A percentile compares a stretch with the other conserved stretches of the same genome.
Conservation (phyloP, 352 stramenopile species). For the Phytophthora macrochlamydospora region DNA sequence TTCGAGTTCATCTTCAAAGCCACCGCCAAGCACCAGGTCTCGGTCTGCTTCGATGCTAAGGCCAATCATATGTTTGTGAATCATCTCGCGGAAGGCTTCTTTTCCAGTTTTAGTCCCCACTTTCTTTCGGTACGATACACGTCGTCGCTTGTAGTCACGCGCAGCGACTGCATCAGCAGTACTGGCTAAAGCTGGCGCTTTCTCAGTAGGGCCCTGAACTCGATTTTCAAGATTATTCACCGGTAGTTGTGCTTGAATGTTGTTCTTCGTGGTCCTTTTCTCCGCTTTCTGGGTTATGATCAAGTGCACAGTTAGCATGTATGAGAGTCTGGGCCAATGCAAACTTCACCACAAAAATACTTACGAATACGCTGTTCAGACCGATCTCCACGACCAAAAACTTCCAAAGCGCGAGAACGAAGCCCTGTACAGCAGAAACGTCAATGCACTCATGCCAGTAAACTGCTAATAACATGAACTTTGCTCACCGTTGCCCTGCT, state of each 20-base stretch:
- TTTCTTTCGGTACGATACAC: slow-evolving; percentile 59
- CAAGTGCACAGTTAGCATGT: not conserved
- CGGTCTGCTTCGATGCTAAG: slow-evolving; percentile 51
- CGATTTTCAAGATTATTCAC: not conserved
- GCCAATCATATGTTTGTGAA: slow-evolving; percentile 66
- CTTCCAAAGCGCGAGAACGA: slow-evolving; percentile 77
- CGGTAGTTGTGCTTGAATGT: slow-evolving; percentile 2
- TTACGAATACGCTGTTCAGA: slow-evolving; percentile 55
- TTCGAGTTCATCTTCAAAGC: slow-evolving; percentile 10
- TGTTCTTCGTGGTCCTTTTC: slow-evolving; percentile 5
- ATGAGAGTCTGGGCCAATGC: not conserved
- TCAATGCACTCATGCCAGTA: not conserved
- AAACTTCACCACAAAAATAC: not conserved
- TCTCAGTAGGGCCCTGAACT: not conserved
- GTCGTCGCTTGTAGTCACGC: slow-evolving; percentile 57
- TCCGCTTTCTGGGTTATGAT: slow-evolving; percentile 16
- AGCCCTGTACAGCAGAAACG: slow-evolving; percentile 34
- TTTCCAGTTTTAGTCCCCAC: slow-evolving; percentile 44
- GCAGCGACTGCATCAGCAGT: not conserved
- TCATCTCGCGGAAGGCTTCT: slow-evolving; percentile 59
- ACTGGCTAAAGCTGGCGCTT: not conserved
- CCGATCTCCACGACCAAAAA: slow-evolving; percentile 75
- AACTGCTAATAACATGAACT: slow-evolving; percentile 1
- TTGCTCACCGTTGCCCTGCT: slow-evolving; percentile 36
- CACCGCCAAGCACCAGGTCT: slow-evolving; percentile 37